Conservation (phyloP, 345 rosid species). For the Citrus cavaleriei region DNA sequence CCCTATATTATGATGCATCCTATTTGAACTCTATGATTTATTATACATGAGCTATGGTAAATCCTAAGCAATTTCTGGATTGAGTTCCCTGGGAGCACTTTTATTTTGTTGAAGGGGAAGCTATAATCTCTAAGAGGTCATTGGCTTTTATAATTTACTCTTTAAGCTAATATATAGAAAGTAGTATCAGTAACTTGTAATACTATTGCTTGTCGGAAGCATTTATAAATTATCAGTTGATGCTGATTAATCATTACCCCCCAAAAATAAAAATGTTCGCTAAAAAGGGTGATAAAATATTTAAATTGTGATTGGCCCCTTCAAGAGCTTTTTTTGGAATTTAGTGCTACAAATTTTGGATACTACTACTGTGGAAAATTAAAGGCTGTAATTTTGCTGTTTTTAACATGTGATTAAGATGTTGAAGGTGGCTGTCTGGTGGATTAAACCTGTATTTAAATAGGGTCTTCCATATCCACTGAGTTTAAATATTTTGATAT, state of each 20-base stretch:
- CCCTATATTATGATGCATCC: not conserved
- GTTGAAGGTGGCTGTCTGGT: not conserved
- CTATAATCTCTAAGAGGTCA: not conserved
- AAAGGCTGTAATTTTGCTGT: not conserved
- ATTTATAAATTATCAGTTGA: not conserved
- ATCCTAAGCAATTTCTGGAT: not conserved
- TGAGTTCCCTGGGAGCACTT: no score
- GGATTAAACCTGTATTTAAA: not conserved
- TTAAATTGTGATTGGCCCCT: not conserved
- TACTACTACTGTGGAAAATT: not conserved
- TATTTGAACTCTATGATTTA: not conserved
- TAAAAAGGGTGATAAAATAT: not conserved
- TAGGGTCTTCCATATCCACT: not conserved
- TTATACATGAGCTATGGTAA: not conserved
- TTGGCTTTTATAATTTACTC: not conserved
- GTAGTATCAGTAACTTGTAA: not conserved
- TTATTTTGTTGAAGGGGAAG: not conserved
- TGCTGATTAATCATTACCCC: not conserved
- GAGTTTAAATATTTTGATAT: not conserved
- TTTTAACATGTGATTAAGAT: not conserved
- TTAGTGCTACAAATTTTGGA: not conserved
- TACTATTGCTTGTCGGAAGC: not conserved
- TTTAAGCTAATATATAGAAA: not conserved
- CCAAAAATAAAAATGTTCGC: no score
- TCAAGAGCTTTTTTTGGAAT: not conserved